These are phyloP conservation scores for Scheffersomyces lignicola DNA, from an alignment of 1,139 yeast genomes.

Conservation along the genomic window DNA sequence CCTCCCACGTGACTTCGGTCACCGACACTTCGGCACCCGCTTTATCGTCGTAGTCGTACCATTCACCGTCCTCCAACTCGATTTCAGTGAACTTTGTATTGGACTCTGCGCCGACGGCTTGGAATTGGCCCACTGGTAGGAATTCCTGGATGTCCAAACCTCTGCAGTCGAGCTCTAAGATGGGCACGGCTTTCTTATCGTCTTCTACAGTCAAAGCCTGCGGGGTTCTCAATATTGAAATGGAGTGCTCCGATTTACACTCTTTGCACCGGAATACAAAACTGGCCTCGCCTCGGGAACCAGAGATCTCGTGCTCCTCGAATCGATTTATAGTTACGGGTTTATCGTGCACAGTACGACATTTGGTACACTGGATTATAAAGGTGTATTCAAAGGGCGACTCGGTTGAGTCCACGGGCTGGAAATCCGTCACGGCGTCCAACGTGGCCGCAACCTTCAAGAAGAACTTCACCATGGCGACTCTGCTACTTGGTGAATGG, in stretches of 20 bases:
- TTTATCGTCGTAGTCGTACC: constrained; percentile 94
- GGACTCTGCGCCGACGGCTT: constrained; percentile 57
- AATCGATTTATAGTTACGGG: constrained; percentile 69
- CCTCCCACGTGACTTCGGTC: constrained; percentile 63
- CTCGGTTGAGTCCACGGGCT: constrained; percentile 59
- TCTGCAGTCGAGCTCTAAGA: constrained; percentile 78
- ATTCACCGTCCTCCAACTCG: constrained; percentile 78
- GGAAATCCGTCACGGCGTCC: constrained; percentile 61
- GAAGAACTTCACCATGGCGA: constrained; percentile 39
- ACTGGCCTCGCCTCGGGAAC: constrained; percentile 81
- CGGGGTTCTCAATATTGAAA: constrained; percentile 37
- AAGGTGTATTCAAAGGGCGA: constrained; percentile 76
- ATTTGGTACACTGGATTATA: constrained; percentile 70
- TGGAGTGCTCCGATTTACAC: constrained; percentile 52
- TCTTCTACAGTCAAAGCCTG: constrained; percentile 27
- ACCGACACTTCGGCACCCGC: constrained; percentile 80
- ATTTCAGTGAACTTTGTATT: constrained; percentile 58
- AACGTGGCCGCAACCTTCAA: constrained; percentile 62
- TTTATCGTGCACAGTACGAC: constrained; percentile 77
- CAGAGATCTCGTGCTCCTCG: constrained; percentile 61
- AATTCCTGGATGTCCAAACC: constrained; percentile 77
- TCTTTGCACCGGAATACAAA: constrained; percentile 75
- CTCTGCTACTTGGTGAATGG: background rate
- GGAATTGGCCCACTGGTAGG: constrained; percentile 66
- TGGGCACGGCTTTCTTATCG: constrained; percentile 32